Conservation (phyloP, 1,284 basidiomycete species). For the Mycena sp. region DNA sequence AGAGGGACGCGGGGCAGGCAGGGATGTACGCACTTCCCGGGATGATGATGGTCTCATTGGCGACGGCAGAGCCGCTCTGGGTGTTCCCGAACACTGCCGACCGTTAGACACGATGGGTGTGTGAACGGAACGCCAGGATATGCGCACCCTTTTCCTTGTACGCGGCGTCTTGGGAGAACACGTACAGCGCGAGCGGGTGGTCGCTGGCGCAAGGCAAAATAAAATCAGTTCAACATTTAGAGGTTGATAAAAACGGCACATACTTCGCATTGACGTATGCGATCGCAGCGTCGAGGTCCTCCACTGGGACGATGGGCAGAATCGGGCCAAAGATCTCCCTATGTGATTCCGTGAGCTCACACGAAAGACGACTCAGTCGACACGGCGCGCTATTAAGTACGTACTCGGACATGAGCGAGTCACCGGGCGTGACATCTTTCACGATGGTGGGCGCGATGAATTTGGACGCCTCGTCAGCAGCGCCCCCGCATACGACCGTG, state of each 20-base stretch:
- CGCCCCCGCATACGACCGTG: conserved; percentile 75
- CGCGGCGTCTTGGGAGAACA: conserved; percentile 70
- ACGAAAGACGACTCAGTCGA: background rate
- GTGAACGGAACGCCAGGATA: no score
- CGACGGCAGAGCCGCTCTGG: conserved; percentile 70
- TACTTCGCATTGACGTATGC: conserved; percentile 71
- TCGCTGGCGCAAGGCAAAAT: conserved; percentile 53
- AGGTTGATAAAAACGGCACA: conserved; percentile 27
- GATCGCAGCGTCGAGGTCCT: conserved; percentile 78
- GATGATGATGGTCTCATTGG: conserved; percentile 69
- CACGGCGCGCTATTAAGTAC: no score
- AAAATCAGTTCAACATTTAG: background rate
- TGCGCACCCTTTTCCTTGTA: conserved; percentile 73
- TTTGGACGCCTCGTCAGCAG: conserved; percentile 63
- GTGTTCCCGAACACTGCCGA: conserved; percentile 79
- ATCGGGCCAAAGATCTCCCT: conserved; percentile 83
- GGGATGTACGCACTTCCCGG: conserved; percentile 63
- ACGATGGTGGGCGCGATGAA: conserved; percentile 79
- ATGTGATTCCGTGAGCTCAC: background rate
- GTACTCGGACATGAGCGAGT: conserved; percentile 81
- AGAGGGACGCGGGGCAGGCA: conserved; percentile 31
- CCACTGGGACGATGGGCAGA: conserved; percentile 81
- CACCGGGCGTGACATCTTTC: conserved; percentile 66
- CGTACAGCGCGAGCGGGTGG: conserved; percentile 81
- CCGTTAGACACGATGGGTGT: no score